Evolutionary conservation across 148 eudicot species (phyloP), one percentile per base, ranked within the genome.

Genomic region (Rhododendron griersonianum): DNA sequence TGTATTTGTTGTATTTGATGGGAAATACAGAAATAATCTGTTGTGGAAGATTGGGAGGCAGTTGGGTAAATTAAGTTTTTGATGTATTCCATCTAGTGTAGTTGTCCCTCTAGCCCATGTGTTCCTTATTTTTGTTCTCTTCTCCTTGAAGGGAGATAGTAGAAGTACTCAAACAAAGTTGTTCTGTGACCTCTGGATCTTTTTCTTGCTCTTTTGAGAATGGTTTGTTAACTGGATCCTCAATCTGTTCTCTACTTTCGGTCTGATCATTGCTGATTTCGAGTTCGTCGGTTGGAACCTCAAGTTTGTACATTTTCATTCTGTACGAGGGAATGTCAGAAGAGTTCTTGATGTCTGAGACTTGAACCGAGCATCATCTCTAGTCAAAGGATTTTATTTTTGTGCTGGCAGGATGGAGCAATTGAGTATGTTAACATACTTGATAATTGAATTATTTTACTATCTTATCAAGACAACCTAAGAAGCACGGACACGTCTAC

Each of bases 1-100:
- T 92, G 92, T 89, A 91, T 92, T 91, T 94, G 96, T 92, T 96
- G 96, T 94, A 93, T 94, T 88, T 89, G 92, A 88, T 91, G 48
- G 91, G 88, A 88, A 88, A 88, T 85, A 82, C 88, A 78, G 57
- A 78, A 78, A 78, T 89, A 91, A 94, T 87, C 88, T 87, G 89
- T 85, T 75, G 88, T 77, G 81, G 74, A 85, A 84, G 79, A 88
- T 84, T 84, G 83, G 88, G 87, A 33, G 35, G 69, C 11, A 85
- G 82, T 86, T 86, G 84, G 84, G 61, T 77, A 61, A 78, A 11
- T 73, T 87, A 69, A 39, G 85, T 3, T 74, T 74, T 23, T 44
- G 45, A 69, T 74, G 71, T 25, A 39, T 71, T 86, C 35, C 2
- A 71, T 71, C 63, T 4, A 33, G 61, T 57, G 4, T 51, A 51